Evolutionary conservation across 2,329 filamentous ascomycete genomes (phyloP), one percentile per base, ranked within the genome.

Genomic region (Fusarium sp.): DNA sequence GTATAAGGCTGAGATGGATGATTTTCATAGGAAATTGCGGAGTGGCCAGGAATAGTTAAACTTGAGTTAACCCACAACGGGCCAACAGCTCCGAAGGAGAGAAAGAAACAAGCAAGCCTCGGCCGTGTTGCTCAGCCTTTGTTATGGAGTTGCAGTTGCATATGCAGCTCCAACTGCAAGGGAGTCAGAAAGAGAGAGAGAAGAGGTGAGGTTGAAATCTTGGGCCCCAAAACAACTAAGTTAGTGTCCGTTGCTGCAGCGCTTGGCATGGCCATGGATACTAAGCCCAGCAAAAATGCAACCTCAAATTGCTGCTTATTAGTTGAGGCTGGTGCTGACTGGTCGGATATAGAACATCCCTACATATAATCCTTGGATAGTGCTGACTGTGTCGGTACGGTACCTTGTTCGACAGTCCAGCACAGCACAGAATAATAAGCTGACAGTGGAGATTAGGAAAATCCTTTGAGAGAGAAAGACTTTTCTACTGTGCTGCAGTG

Each of bases 261-360:
- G 51, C 64, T 65, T 72, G 63, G 63, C 68, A 59, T 55, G n/a
- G 51, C 45, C 67, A 54, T 51, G 24, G 35, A 55, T 41, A n/a
- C 11, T 42, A 24, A 35, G 20, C 39, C 38, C 28, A 22, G 63
- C 48, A 35, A 48, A 48, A 45, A 45, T 74, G 71, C 48, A 60
- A 58, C 71, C 50, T 63, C 35, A 68, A 47, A 63, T 68, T 73
- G 61, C 54, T 56, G 57, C 62, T 74, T 73, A 64, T 60, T 72
- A 63, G 47, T 45, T 63, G 63, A 47, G 71, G 67, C 71, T 73
- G 71, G 67, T 71, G 71, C 71, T 73, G 57, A 73, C 71, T 64
- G 45, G 67, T 44, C 36, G 38, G 20, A 44, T 69, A 32, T 38
- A 38, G 13, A 48, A 50, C 36, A 55, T 45, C 64, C 65, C 42